Conservation (phyloP, 345 rosid genomes). For the Gossypium raimondii region DNA sequence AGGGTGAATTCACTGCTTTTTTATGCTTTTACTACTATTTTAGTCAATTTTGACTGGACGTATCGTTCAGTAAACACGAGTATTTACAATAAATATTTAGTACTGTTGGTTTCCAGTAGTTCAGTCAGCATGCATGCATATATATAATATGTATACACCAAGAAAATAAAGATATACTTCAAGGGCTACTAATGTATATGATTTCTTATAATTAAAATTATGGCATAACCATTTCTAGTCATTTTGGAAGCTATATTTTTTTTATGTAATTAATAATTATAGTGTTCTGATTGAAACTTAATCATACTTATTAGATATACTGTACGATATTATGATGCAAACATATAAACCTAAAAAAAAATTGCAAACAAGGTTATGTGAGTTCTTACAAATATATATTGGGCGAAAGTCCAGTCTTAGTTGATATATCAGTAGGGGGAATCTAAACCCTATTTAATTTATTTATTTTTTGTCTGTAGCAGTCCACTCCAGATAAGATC, state of each 20-base stretch:
- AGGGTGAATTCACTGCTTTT: not conserved
- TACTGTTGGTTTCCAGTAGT: not conserved
- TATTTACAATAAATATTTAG: conserved; percentile 5
- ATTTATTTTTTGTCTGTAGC: conserved; percentile 7
- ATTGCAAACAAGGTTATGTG: not conserved
- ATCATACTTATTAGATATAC: not conserved
- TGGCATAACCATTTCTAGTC: not conserved
- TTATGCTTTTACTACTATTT: not conserved
- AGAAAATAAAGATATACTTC: not conserved
- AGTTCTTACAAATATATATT: not conserved
- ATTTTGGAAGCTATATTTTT: not conserved
- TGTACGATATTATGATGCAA: not conserved
- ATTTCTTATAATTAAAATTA: not conserved
- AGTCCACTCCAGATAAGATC: conserved; percentile 21
- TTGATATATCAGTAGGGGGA: conserved; percentile 2
- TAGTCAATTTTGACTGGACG: not conserved
- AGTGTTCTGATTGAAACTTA: not conserved
- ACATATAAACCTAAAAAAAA: not conserved
- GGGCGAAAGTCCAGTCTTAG: not conserved
- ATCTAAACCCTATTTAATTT: not conserved
- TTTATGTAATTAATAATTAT: not conserved
- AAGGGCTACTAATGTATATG: not conserved
- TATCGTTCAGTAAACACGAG: not conserved
- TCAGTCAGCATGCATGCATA: not conserved
- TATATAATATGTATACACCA: not conserved